A percentile compares a stretch with the other conserved stretches of the same genome.
Evolutionary conservation across 108 stramenopile genomes (phyloP).

Genomic region (Parietichytrium sp.): DNA sequence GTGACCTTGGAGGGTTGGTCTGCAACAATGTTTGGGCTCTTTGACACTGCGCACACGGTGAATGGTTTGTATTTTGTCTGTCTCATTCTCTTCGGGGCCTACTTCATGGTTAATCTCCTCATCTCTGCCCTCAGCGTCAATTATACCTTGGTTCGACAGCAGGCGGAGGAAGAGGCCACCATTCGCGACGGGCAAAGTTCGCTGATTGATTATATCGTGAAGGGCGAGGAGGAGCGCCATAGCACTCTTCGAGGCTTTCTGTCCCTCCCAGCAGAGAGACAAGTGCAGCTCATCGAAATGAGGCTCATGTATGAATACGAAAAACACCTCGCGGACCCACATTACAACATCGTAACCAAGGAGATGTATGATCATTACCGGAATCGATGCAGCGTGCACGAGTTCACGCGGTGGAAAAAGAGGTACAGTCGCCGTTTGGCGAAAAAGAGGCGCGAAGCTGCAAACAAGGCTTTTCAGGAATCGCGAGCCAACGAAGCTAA

Average conservation of each 20-base stretch:
- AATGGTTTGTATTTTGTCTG: constrained; percentile 54
- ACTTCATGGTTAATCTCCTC: constrained; percentile 66
- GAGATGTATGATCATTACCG: neutral
- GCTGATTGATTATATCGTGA: neutral
- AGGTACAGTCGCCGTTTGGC: too few relatives aligned
- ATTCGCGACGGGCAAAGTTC: neutral
- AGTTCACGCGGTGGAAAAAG: too few relatives aligned
- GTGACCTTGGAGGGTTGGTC: constrained; percentile 40
- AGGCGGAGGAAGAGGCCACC: neutral
- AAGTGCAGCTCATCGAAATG: neutral
- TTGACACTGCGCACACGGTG: neutral
- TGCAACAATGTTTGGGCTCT: neutral
- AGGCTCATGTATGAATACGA: neutral
- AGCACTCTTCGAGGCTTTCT: neutral
- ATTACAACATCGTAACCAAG: neutral
- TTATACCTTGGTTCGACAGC: neutral
- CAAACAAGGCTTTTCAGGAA: too few relatives aligned
- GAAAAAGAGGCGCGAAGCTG: too few relatives aligned
- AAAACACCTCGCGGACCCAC: neutral
- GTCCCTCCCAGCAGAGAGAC: neutral
- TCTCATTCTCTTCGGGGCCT: constrained; percentile 65
- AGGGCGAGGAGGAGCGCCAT: neutral
- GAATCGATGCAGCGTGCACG: neutral
- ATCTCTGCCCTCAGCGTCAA: constrained; percentile 57
- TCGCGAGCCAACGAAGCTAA: too few relatives aligned